Evolutionary conservation across 176 grass and related monocot species (phyloP).

Genomic region (Pontederia paniculata): DNA sequence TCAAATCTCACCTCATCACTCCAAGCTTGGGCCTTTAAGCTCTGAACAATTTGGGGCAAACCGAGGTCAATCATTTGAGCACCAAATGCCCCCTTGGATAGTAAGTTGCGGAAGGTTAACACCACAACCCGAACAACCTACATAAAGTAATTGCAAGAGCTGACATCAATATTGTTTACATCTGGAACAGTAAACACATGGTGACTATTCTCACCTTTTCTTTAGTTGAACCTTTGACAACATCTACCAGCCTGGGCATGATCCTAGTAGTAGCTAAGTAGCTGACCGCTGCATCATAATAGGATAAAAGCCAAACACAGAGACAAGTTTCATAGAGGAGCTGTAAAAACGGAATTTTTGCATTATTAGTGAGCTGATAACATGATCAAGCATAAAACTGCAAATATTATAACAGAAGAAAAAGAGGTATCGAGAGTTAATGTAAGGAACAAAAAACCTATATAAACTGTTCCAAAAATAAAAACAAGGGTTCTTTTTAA

Average conservation of each 20-base stretch:
- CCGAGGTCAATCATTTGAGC: slow-evolving; percentile 98
- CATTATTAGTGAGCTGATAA: not conserved
- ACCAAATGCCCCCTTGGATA: slow-evolving; percentile 70
- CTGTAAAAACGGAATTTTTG: slow-evolving; percentile 26
- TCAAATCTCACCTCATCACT: slow-evolving; percentile 68
- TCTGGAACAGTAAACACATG: not conserved
- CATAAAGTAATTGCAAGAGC: slow-evolving; percentile 15
- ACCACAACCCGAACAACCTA: slow-evolving; percentile 91
- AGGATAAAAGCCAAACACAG: slow-evolving; percentile 95
- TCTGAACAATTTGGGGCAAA: slow-evolving; percentile 80
- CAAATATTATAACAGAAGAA: slow-evolving; percentile 2
- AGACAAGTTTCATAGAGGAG: slow-evolving; percentile 96
- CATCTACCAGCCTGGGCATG: slow-evolving; percentile 79
- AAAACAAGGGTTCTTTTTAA: too few relatives aligned
- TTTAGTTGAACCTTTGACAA: slow-evolving; percentile 93
- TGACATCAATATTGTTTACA: not conserved
- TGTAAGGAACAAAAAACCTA: too few relatives aligned
- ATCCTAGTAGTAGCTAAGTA: slow-evolving; percentile 87
- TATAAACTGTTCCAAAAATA: too few relatives aligned
- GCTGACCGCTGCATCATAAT: slow-evolving; percentile 71
- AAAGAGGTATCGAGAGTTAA: not conserved
- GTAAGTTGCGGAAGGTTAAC: slow-evolving; percentile 71
- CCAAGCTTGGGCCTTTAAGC: slow-evolving; percentile 96
- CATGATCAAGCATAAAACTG: slow-evolving; percentile 23
- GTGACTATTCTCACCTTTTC: slow-evolving; percentile 55